Evolutionary conservation across 2,329 filamentous ascomycete genomes (phyloP), one percentile per base, ranked within the genome.

Genomic region (Coccinonectria pachysandricola): DNA sequence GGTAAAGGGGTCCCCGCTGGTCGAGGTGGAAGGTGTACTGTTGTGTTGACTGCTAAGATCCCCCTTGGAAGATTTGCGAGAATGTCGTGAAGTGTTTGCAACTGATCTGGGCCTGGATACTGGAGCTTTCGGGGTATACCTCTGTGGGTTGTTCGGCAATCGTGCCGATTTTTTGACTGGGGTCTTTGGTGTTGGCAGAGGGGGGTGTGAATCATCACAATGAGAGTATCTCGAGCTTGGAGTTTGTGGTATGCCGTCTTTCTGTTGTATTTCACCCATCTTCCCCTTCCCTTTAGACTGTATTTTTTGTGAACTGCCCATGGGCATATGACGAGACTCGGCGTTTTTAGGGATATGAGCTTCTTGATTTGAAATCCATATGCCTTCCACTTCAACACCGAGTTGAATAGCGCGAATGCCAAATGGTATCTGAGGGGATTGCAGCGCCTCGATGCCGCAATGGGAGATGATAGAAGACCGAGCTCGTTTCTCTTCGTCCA

Each of bases 341-440:
- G n/a, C n/a, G n/a, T n/a, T n/a, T n/a, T n/a, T n/a, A n/a, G n/a
- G n/a, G n/a, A n/a, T n/a, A n/a, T n/a, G n/a, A n/a, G n/a, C n/a
- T n/a, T n/a, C n/a, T n/a, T n/a, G n/a, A 60, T 62, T 7, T 13
- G 74, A 77, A 25, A 81, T 73, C 77, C 80, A 85, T 26, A 95
- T 86, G 4, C 85, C 87, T 37, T 93, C 83, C 6, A 93, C 72
- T 48, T 88, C 72, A 21, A 92, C 64, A 5, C 86, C 86, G 40
- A 72, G 80, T 50, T 94, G 79, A 23, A 95, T 72, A 6, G 87
- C 87, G 41, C 81, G 75, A 27, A 91, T 73, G 12, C 88, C 87
- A 45, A 95, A 95, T 0, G 85, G 86, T 18, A 92, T 72, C 7
- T 83, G 77, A 26, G 71, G 62, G 11, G 43, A 32, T 15, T 49